phyloP scores from a whole-genome alignment of 2,329 filamentous ascomycete species.

The Fusarium aywerte region DNA sequence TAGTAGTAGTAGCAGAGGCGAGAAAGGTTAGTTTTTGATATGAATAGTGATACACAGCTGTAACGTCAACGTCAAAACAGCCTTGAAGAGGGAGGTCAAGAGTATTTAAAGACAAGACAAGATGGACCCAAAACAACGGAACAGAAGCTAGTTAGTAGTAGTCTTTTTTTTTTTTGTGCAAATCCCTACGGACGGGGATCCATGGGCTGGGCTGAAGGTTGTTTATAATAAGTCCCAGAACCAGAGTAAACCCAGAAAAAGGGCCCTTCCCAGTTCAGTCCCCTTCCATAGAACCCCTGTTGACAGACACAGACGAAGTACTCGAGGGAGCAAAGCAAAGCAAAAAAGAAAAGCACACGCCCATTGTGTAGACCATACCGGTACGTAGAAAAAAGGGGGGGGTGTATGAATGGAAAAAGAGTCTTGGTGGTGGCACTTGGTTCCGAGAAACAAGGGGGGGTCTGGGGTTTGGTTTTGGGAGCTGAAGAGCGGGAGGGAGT shows the following conservation, averaged over 20 bases:
- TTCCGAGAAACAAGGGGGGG: slow-evolving; percentile 35
- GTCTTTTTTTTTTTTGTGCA: not conserved
- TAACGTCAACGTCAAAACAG: slow-evolving; percentile 26
- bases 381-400: slow-evolving; percentile 1
- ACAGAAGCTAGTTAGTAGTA: slow-evolving; percentile 26
- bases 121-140: slow-evolving; percentile 41
- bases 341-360: slow-evolving; percentile 10
- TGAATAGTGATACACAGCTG: slow-evolving; percentile 16
- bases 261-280: slow-evolving; percentile 8
- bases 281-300: slow-evolving; percentile 38
- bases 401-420: not conserved
- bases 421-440: slow-evolving; percentile 23
- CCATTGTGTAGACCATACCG: slow-evolving; percentile 6
- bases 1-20: slow-evolving; percentile 23
- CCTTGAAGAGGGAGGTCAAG: slow-evolving; percentile 31
- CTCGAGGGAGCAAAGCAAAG: slow-evolving; percentile 12
- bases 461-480: slow-evolving; percentile 25
- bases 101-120: slow-evolving; percentile 43
- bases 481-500: slow-evolving; percentile 41
- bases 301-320: slow-evolving; percentile 32
- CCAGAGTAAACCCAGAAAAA: slow-evolving; percentile 11
- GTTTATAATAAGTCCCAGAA: slow-evolving; percentile 41
- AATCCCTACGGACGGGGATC: slow-evolving; percentile 38
- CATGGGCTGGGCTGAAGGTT: slow-evolving; percentile 38
- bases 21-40: slow-evolving; percentile 18